Evolutionary conservation across 2,329 filamentous ascomycete species (phyloP).

Genomic region (Sclerotinia nivalis): DNA sequence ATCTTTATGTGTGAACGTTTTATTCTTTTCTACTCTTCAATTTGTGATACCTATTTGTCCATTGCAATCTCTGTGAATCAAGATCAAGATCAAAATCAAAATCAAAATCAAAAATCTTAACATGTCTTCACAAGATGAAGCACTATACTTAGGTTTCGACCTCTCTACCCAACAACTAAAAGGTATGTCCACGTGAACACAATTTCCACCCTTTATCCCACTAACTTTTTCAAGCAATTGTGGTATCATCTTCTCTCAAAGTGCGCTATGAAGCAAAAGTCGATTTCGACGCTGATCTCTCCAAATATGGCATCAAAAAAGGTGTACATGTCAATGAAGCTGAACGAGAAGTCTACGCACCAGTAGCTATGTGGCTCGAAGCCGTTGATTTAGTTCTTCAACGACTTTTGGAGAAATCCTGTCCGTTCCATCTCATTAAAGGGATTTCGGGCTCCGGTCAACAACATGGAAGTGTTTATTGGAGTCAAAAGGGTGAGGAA

Average conservation of each 20-base stretch:
- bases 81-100: neutral
- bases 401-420: conserved; percentile 66
- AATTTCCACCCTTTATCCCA: conserved; percentile 18
- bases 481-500: conserved; percentile 69
- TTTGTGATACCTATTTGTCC: neutral
- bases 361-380: conserved; percentile 92
- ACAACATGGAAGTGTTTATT: conserved; percentile 97
- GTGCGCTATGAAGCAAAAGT: conserved; percentile 85
- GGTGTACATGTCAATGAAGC: conserved; percentile 80
- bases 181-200: conserved; percentile 51
- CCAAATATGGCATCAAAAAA: conserved; percentile 78
- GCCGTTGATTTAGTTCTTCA: conserved; percentile 82
- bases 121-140: conserved; percentile 48
- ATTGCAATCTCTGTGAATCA: neutral
- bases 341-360: conserved; percentile 88
- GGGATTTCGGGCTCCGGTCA: conserved; percentile 91
- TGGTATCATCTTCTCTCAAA: conserved; percentile 79
- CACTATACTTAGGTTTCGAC: conserved; percentile 89
- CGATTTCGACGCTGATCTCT: conserved; percentile 87
- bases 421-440: conserved; percentile 72
- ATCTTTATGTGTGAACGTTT: conserved; percentile 11
- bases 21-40: neutral
- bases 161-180: conserved; percentile 97
- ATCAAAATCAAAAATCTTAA: conserved; percentile 25
- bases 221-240: conserved; percentile 60